Evolutionary conservation across 768 basidiomycete genomes (phyloP).

Genomic region (Dentipellis sp.): DNA sequence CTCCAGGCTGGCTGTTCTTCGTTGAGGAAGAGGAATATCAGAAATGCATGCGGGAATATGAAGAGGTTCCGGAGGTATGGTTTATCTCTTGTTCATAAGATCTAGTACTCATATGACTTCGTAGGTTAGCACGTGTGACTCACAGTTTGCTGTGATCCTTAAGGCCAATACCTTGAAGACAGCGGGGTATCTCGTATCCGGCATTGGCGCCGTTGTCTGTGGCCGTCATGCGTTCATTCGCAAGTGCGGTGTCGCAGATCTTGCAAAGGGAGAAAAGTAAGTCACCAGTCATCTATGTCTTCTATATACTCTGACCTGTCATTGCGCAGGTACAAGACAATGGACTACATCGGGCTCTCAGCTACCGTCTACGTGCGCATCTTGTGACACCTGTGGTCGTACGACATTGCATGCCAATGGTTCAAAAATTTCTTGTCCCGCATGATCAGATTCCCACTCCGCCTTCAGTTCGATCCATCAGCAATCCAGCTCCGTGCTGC

Average conservation of each 20-base stretch:
- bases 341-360: constrained; percentile 22
- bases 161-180: neutral
- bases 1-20: neutral
- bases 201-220: neutral
- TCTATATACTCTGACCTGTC: neutral
- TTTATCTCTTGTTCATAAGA: neutral
- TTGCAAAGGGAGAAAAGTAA: constrained; percentile 25
- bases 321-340: constrained; percentile 18
- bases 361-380: constrained; percentile 6
- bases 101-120: neutral
- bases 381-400: constrained; percentile 13
- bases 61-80: neutral
- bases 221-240: constrained; percentile 7
- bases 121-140: neutral
- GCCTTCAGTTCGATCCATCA: neutral
- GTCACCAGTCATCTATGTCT: neutral
- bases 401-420: constrained; percentile 26
- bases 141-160: neutral
- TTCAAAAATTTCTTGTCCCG: constrained; percentile 16
- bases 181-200: neutral
- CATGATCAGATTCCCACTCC: constrained; percentile 5
- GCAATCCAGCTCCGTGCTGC: constrained; percentile 3
- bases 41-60: neutral
- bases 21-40: neutral
- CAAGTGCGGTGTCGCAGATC: constrained; percentile 20